Evolutionary conservation across 306 rosid genomes (phyloP).

Genomic region (Rosa multiflora): DNA sequence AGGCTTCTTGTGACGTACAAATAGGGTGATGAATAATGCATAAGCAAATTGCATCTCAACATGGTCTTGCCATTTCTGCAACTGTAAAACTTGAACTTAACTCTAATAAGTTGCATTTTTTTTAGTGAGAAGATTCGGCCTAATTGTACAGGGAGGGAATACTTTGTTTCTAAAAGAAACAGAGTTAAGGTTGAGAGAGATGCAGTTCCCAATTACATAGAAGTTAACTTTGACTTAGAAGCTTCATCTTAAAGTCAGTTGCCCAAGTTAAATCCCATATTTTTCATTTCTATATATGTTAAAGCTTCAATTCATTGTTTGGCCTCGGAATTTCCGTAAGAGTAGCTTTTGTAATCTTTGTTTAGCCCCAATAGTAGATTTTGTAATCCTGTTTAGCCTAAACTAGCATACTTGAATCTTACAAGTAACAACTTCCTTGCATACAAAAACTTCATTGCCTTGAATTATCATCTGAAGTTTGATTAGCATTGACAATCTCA

Average conservation of each 20-base stretch:
- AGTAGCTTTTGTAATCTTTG: not conserved
- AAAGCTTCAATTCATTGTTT: not conserved
- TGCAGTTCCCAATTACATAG: not conserved
- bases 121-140: not conserved
- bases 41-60: not conserved
- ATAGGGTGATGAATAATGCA: not conserved
- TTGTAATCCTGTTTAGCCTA: not conserved
- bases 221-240: not conserved
- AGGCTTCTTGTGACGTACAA: not conserved
- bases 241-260: not conserved
- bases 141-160: not conserved
- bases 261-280: not conserved
- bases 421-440: slow-evolving; percentile 1
- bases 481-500: not conserved
- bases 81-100: not conserved
- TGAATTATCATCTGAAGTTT: not conserved
- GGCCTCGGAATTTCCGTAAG: not conserved
- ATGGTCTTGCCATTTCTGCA: not conserved
- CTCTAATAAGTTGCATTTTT: not conserved
- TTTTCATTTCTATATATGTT: not conserved
- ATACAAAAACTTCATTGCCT: not conserved
- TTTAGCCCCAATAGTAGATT: not conserved
- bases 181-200: not conserved
- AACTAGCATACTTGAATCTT: slow-evolving; percentile 3
- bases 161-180: not conserved